Percentiles rank a stretch among this genome's conserved stretches.
Evolutionary conservation across 2,329 filamentous ascomycete species (phyloP).

Genomic region (Aotearoamyces nothofagi): DNA sequence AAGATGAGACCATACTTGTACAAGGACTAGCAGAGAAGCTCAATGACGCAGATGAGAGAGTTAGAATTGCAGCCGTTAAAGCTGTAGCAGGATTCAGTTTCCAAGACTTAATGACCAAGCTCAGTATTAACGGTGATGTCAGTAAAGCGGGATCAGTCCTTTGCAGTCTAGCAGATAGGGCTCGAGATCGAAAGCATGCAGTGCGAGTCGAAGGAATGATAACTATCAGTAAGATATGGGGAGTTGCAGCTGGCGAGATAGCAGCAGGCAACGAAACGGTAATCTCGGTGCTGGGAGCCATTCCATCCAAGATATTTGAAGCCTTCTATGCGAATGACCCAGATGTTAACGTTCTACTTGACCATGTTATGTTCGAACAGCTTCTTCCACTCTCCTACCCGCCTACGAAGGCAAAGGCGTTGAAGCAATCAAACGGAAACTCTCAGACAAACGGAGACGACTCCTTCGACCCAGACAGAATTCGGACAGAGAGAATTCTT

Average conservation of each 20-base stretch:
- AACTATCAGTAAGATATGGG: slow-evolving; percentile 76
- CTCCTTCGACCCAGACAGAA: slow-evolving; percentile 51
- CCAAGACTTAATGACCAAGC: slow-evolving; percentile 64
- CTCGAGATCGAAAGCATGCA: slow-evolving; percentile 67
- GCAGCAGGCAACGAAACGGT: slow-evolving; percentile 68
- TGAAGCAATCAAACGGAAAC: slow-evolving; percentile 38
- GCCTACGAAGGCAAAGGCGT: slow-evolving; percentile 43
- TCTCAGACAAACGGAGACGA: slow-evolving; percentile 28
- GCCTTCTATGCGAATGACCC: slow-evolving; percentile 80
- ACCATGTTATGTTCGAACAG: slow-evolving; percentile 73
- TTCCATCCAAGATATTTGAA: slow-evolving; percentile 75
- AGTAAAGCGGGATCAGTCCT: slow-evolving; percentile 65
- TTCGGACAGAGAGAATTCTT: slow-evolving; percentile 73
- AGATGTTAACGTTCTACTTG: slow-evolving; percentile 72
- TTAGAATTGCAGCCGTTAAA: slow-evolving; percentile 77
- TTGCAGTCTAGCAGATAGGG: slow-evolving; percentile 69
- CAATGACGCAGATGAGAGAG: slow-evolving; percentile 78
- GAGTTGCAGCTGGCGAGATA: slow-evolving; percentile 80
- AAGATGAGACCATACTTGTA: slow-evolving; percentile 66
- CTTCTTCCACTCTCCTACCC: slow-evolving; percentile 86
- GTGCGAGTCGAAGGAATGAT: slow-evolving; percentile 82
- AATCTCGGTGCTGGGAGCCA: slow-evolving; percentile 57
- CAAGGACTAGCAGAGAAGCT: slow-evolving; percentile 65
- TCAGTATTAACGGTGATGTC: slow-evolving; percentile 63
- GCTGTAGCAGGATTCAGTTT: slow-evolving; percentile 71